These are phyloP conservation scores for Arachnomyces sp. DNA, from an alignment of 2,329 filamentous ascomycete species.

Conservation along the genomic window DNA sequence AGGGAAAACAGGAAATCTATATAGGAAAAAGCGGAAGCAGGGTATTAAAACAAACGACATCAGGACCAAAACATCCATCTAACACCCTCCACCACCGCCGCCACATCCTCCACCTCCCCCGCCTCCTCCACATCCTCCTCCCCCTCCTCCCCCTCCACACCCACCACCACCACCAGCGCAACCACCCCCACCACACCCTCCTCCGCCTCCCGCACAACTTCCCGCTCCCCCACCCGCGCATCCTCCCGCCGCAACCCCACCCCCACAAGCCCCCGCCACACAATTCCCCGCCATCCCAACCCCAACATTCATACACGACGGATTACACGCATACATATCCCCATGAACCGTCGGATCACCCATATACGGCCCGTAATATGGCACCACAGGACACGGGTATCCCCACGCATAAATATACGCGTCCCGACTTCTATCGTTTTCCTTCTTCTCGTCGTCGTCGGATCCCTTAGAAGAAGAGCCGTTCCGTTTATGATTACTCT, in stretches of 20 bases:
- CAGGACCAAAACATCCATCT: slow-evolving; percentile 8
- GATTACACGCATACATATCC: slow-evolving; percentile 37
- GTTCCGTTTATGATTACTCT: neutral
- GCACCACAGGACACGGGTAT: slow-evolving; percentile 36
- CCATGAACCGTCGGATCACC: slow-evolving; percentile 35
- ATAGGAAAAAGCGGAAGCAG: slow-evolving; percentile 2
- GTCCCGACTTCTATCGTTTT: slow-evolving; percentile 18
- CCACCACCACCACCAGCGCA: slow-evolving; percentile 32
- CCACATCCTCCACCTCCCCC: slow-evolving; percentile 35
- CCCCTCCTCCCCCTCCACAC: slow-evolving; percentile 31
- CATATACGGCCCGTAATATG: slow-evolving; percentile 41
- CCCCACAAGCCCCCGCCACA: slow-evolving; percentile 28
- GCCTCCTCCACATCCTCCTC: slow-evolving; percentile 38
- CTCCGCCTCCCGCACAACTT: slow-evolving; percentile 23
- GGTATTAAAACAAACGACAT: slow-evolving; percentile 1
- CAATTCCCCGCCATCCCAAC: slow-evolving; percentile 40
- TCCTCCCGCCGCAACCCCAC: slow-evolving; percentile 28
- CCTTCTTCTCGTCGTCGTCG: slow-evolving; percentile 16
- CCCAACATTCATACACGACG: slow-evolving; percentile 36
- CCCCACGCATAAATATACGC: slow-evolving; percentile 34
- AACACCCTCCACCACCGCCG: slow-evolving; percentile 16
- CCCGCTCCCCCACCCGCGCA: slow-evolving; percentile 24
- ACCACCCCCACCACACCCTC: slow-evolving; percentile 27
- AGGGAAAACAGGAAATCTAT: neutral
- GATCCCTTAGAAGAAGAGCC: no score